A percentile compares a stretch with the other conserved stretches of the same genome.
Conservation (phyloP, 345 rosid species). For the Camelina sativa region DNA sequence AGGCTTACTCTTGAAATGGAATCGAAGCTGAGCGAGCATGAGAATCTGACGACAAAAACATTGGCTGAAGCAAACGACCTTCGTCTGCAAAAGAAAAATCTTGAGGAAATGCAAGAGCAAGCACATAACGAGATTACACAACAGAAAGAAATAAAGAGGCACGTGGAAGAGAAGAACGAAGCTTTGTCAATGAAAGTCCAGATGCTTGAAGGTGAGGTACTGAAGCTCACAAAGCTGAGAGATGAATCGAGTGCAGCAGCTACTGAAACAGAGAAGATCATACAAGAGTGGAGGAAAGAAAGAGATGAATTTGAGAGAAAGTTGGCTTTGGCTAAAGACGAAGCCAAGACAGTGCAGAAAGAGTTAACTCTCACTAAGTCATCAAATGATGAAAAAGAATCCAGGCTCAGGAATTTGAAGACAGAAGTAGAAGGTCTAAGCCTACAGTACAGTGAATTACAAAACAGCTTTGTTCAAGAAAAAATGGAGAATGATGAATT, state of each 20-base stretch:
- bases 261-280: constrained; percentile 52
- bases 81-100: constrained; percentile 54
- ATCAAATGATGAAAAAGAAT: constrained; percentile 63
- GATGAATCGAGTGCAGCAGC: constrained; percentile 48
- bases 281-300: constrained; percentile 60
- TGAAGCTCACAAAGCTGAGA: constrained; percentile 54
- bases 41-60: constrained; percentile 64
- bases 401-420: constrained; percentile 48
- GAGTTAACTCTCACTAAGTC: constrained; percentile 54
- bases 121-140: constrained; percentile 55
- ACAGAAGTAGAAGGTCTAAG: constrained; percentile 59
- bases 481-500: constrained; percentile 66
- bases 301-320: constrained; percentile 58
- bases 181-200: constrained; percentile 60
- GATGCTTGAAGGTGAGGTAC: constrained; percentile 56
- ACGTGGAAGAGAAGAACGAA: constrained; percentile 43
- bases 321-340: constrained; percentile 51
- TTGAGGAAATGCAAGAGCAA: constrained; percentile 75
- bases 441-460: constrained; percentile 53
- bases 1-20: constrained; percentile 78
- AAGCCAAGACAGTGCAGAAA: constrained; percentile 56
- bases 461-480: constrained; percentile 56
- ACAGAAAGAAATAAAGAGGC: constrained; percentile 47
- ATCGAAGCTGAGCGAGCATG: constrained; percentile 75
- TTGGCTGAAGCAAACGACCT: constrained; percentile 70